Conservation (phyloP, 306 rosid species). For the Echinosophora koreensis region DNA sequence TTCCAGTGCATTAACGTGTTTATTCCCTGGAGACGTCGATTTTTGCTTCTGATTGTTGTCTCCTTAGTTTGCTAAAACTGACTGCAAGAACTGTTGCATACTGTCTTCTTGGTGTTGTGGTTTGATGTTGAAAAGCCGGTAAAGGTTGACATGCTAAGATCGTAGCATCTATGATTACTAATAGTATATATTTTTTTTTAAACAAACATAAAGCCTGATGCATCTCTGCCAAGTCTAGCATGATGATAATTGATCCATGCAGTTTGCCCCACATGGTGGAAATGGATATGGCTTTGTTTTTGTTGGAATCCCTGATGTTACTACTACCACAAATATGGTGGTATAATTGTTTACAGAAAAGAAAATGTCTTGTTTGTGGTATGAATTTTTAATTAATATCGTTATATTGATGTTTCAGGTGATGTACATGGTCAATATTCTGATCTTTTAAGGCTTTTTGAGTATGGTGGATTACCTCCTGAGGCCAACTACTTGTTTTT, state of each 20-base stretch:
- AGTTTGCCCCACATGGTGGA: background rate
- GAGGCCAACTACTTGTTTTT: constrained; percentile 89
- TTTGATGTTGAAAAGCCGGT: constrained; percentile 12
- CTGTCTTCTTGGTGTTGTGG: background rate
- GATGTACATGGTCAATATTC: constrained; percentile 96
- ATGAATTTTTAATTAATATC: constrained; percentile 23
- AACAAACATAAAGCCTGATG: background rate
- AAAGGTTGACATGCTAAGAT: background rate
- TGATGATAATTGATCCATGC: background rate
- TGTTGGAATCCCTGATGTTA: background rate
- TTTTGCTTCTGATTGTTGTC: background rate
- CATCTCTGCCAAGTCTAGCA: background rate
- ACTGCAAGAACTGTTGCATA: constrained; percentile 1
- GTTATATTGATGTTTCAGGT: constrained; percentile 60
- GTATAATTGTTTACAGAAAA: background rate
- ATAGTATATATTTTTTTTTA: background rate
- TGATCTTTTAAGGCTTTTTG: constrained; percentile 94
- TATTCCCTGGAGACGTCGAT: background rate
- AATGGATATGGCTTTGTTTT: background rate
- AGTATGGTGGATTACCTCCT: constrained; percentile 96
- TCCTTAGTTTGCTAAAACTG: constrained; percentile 20
- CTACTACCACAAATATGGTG: background rate
- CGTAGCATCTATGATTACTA: background rate
- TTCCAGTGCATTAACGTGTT: background rate
- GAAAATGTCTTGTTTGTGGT: background rate